phyloP scores from a whole-genome alignment of 441 rosid species.

The Gossypium davidsonii region DNA sequence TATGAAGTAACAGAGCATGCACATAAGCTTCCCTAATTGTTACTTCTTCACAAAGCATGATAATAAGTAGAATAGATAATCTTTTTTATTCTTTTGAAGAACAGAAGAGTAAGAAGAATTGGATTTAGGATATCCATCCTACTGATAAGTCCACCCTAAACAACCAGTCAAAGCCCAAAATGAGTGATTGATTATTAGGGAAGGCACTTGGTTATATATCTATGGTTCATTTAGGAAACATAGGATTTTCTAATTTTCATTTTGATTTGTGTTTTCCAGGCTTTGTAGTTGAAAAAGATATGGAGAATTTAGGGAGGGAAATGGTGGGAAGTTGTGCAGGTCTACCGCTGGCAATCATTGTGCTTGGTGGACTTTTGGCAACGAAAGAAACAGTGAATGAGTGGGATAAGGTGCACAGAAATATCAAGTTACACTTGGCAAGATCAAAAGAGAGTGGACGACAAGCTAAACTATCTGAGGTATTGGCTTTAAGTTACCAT shows the following conservation, averaged over 20 bases:
- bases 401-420: slow-evolving; percentile 20
- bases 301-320: slow-evolving; percentile 21
- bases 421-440: slow-evolving; percentile 15
- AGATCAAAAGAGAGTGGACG: slow-evolving; percentile 7
- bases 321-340: slow-evolving; percentile 26
- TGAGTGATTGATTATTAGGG: neutral
- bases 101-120: neutral
- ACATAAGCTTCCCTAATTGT: neutral
- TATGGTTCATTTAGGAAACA: neutral
- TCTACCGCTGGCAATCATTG: slow-evolving; percentile 26
- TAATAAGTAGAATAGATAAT: neutral
- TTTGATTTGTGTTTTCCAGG: neutral
- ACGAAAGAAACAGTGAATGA: slow-evolving; percentile 15
- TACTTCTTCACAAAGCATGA: neutral
- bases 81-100: neutral
- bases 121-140: neutral
- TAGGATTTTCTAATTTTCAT: neutral
- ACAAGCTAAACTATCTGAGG: slow-evolving; percentile 20
- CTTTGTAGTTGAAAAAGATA: neutral
- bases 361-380: slow-evolving; percentile 28
- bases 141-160: neutral
- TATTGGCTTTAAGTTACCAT: slow-evolving; percentile 27
- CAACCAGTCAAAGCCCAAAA: neutral
- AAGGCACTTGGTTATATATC: neutral
- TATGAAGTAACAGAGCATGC: neutral